Conservation (phyloP, 2,329 filamentous ascomycete species). For the Colletotrichum viniferum region DNA sequence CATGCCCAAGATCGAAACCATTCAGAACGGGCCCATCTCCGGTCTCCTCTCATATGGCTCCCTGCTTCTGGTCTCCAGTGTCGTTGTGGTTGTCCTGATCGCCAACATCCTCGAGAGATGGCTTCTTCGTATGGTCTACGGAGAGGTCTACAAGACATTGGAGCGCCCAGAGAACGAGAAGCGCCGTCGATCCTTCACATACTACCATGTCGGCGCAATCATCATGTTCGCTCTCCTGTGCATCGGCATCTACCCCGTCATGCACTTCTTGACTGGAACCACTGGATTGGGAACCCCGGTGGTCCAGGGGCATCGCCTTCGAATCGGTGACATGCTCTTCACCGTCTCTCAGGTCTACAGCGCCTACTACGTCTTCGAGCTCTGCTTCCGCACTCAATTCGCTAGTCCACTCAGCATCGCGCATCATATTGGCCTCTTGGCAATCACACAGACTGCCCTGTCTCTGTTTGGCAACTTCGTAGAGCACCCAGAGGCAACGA, state of each 20-base stretch:
- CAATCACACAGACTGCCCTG: conserved; percentile 19
- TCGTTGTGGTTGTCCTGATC: conserved; percentile 15
- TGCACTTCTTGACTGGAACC: conserved; percentile 9
- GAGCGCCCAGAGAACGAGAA: conserved; percentile 16
- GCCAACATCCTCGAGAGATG: conserved; percentile 18
- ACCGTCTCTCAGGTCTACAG: conserved; percentile 16
- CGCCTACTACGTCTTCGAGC: conserved; percentile 24
- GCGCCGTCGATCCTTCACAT: conserved; percentile 19
- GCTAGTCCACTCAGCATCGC: conserved; percentile 21
- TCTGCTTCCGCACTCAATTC: conserved; percentile 20
- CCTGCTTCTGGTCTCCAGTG: conserved; percentile 14
- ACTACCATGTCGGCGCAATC: conserved; percentile 22
- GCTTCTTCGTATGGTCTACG: conserved; percentile 12
- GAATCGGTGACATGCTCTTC: conserved; percentile 20
- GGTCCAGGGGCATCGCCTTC: not conserved
- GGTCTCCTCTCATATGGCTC: not conserved
- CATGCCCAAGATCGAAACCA: conserved; percentile 11
- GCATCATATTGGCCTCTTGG: conserved; percentile 20
- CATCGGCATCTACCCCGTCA: conserved; percentile 16
- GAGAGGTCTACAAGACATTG: not conserved
- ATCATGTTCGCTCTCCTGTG: conserved; percentile 9
- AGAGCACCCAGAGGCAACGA: conserved; percentile 4
- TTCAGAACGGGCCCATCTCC: conserved; percentile 12
- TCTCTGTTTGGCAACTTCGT: conserved; percentile 11
- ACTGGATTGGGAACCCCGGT: not conserved